phyloP scores from a whole-genome alignment of 2,329 filamentous ascomycete species.

The Huntiella decipiens region DNA sequence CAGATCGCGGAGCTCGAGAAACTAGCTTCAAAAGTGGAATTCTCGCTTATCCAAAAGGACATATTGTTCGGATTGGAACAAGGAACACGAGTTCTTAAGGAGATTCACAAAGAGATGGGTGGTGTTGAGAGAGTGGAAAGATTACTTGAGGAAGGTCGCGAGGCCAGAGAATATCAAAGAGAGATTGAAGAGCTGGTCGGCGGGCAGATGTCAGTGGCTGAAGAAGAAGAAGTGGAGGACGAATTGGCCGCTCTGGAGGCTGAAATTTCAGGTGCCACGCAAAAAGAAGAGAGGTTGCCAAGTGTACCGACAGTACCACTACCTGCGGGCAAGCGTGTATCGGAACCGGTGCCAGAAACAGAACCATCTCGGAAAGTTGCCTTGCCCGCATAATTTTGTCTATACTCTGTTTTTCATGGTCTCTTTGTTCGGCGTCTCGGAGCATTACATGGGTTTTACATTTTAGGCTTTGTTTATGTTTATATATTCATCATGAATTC shows the following conservation, averaged over 20 bases:
- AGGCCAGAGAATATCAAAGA: conserved; percentile 85
- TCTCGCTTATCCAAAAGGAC: conserved; percentile 92
- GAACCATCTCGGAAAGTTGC: neutral
- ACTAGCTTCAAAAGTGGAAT: conserved; percentile 77
- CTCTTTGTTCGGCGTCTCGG: neutral
- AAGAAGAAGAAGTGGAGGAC: conserved; percentile 95
- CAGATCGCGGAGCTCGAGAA: conserved; percentile 90
- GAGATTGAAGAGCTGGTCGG: conserved; percentile 86
- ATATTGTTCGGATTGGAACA: conserved; percentile 83
- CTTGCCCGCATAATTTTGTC: neutral
- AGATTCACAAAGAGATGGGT: conserved; percentile 92
- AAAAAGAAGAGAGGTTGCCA: neutral
- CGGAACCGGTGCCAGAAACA: neutral
- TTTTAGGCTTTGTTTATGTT: neutral
- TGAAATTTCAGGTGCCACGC: conserved; percentile 15
- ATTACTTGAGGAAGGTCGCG: conserved; percentile 79
- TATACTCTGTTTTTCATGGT: neutral
- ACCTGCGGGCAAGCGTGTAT: neutral
- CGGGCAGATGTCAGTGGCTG: conserved; percentile 74
- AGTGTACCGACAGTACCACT: conserved; percentile 1
- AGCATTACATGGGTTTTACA: neutral
- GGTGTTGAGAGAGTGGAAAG: conserved; percentile 87
- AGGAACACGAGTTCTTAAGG: conserved; percentile 71
- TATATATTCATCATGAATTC: too few relatives aligned
- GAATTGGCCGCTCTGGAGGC: conserved; percentile 66